Base-by-base conservation (phyloP, 2,329 filamentous ascomycete species). In the Verticillium alfalfae region DNA sequence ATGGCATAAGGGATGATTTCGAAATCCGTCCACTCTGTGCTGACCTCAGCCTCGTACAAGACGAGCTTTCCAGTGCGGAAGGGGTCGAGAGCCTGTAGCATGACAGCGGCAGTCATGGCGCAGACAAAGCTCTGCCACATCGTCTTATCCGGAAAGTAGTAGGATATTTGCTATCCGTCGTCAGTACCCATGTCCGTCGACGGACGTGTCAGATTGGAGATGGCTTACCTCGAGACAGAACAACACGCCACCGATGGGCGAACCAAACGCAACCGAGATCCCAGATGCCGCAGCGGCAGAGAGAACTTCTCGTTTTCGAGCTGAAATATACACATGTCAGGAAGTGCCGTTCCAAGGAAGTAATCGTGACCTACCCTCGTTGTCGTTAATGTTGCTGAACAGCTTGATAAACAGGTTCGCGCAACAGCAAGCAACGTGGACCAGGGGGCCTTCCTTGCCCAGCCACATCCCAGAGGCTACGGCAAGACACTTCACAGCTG, bases 71-170 rank as follows among this genome's bases (percentile, higher is more conserved):
- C 95, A 1, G 93, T 96, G 60, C 95, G 87, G 73, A 98, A 97
- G 5, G 95, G 95, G 72, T 99, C 95, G 64, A 97, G 85, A 5
- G 92, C 92, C 74, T 98, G 94, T 5, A 99, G 81, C 15, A 93
- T 92, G 41, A 98, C 92, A 18, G 95, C 94, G 16, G 93, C 95
- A n/a, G 96, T 92, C 93, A 98, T 98, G 72, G 95, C 95, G 70
- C 95, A 98, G 49, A 99, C 95, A 71, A 99, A 99, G 70, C 93
- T 97, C 74, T 97, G 95, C 95, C 95, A 99, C 95, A 99, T 98
- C 10, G 95, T 98, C 76, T 98, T 98, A 76, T 98, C 94, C 0
- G 95, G 94, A 68, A 98, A 98, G 75, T 97, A 98, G 74, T 97
- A 98, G 1, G 93, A 96, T 2, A 98, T 81, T 83, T 96, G 92